Evolutionary conservation across 2,329 filamentous ascomycete species (phyloP).

Genomic region (Ascosphaera pollenicola): DNA sequence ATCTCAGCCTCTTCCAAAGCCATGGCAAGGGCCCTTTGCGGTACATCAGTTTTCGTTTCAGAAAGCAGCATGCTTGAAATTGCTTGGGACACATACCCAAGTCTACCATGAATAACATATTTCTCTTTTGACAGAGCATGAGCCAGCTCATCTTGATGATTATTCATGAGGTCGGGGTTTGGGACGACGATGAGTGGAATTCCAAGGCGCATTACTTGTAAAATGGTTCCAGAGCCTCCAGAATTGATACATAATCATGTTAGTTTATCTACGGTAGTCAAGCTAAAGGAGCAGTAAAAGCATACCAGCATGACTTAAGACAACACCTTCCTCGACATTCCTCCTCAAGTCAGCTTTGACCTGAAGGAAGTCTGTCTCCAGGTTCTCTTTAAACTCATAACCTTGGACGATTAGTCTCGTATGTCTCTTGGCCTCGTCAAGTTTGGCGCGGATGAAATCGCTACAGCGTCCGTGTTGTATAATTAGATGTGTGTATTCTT

Average conservation of each 20-base stretch:
- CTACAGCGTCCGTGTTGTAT: conserved; percentile 64
- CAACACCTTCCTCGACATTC: conserved; percentile 35
- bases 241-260: neutral
- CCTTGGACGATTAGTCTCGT: conserved; percentile 31
- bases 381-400: conserved; percentile 44
- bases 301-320: conserved; percentile 77
- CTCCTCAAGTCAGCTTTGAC: conserved; percentile 23
- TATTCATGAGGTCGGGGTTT: conserved; percentile 60
- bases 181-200: conserved; percentile 74
- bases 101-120: conserved; percentile 50
- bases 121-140: conserved; percentile 49
- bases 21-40: conserved; percentile 21
- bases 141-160: conserved; percentile 81
- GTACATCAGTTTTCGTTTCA: conserved; percentile 3
- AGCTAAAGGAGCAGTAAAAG: conserved; percentile 3
- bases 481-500: conserved; percentile 47
- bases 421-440: conserved; percentile 9
- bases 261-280: neutral
- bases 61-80: neutral
- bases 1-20: conserved; percentile 28
- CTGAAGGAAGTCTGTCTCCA: conserved; percentile 36
- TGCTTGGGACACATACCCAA: conserved; percentile 32
- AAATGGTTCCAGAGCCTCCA: conserved; percentile 67
- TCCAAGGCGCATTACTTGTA: conserved; percentile 55
- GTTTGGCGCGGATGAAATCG: conserved; percentile 28